Base-by-base conservation (phyloP, 805 yeast genomes). In the Teunomyces stri region DNA sequence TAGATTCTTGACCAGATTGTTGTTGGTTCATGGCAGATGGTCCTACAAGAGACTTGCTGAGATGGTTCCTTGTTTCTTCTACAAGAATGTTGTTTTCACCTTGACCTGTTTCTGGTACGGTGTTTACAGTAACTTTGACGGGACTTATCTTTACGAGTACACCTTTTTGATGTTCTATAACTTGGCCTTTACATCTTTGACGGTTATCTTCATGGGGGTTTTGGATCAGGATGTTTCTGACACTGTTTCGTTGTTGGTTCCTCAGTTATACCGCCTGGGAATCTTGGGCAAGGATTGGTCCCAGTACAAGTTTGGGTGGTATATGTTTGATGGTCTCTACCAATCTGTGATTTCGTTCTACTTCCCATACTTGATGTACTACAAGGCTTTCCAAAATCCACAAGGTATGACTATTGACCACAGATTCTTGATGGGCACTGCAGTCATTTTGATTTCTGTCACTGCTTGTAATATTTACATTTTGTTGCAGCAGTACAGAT, bases 21-120 rank as follows among this genome's bases (percentile, higher is more conserved):
- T 87, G 7, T 65, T 87, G 43, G 87, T 84, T 25, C 96, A 87
- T 65, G 96, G 96, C 28, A 75, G 94, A 66, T 87, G 96, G 96
- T 84, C 90, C 1, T 87, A 87, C 62, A 86, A 84, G 64, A 74
- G 95, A 64, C 72, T 87, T 40, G 78, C 89, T 30, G 95, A 87
- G 67, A 86, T 87, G 91, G 83, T 87, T 55, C 94, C 94, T 12
- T 74, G 81, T 55, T 87, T 87, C 68, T 87, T 87, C 59, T 87
- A 80, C 68, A 87, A 87, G 64, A 87, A 87, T 62, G 87, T 85
- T 46, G 80, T 84, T 51, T 87, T 85, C 71, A 80, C 89, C 0
- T 62, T 86, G 55, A 81, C 94, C 0, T 70, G 84, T 52, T 87
- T 86, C 63, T 87, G 94, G 92, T 87, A 79, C 61, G 91, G 92